A percentile compares a stretch with the other conserved stretches of the same genome.
phyloP scores from a whole-genome alignment of 352 stramenopile genomes.

The Pythium aristosporum region DNA sequence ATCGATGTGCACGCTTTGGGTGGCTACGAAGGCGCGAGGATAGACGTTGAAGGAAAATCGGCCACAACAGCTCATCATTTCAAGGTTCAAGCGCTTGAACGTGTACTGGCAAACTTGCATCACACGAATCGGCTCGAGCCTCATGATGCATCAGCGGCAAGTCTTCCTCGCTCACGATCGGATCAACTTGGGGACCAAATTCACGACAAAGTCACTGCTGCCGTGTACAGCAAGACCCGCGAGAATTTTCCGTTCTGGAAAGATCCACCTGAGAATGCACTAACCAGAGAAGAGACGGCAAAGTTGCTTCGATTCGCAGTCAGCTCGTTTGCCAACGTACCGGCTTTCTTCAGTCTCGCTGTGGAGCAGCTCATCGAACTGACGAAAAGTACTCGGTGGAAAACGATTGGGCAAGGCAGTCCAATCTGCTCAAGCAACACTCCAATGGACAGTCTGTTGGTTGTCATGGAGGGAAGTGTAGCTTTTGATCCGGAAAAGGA shows the following conservation, averaged over 20 bases:
- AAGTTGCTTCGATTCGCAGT: conserved; percentile 40
- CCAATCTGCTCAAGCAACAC: conserved; percentile 28
- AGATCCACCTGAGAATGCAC: conserved; percentile 32
- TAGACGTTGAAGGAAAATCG: conserved; percentile 11
- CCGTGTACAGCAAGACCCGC: conserved; percentile 54
- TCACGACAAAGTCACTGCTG: conserved; percentile 50
- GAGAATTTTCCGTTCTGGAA: conserved; percentile 66
- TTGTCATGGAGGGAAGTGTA: conserved; percentile 46
- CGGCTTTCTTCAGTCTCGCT: conserved; percentile 34
- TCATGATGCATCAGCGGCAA: conserved; percentile 18
- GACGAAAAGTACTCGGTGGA: conserved; percentile 39
- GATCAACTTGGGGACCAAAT: conserved; percentile 37
- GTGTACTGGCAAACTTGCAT: conserved; percentile 21
- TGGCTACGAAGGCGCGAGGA: neutral
- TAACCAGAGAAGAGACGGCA: conserved; percentile 52
- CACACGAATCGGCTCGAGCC: conserved; percentile 13
- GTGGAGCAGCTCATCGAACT: conserved; percentile 63
- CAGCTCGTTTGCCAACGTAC: conserved; percentile 28
- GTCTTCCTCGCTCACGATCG: conserved; percentile 8
- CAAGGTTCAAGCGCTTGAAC: conserved; percentile 60
- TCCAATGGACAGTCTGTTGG: conserved; percentile 38
- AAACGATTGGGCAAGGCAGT: conserved; percentile 23
- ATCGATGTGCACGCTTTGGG: conserved; percentile 5
- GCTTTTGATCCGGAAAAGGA: neutral
- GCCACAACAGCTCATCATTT: conserved; percentile 38